Conservation (phyloP, 257 asterid species). For the Solanum habrochaites region DNA sequence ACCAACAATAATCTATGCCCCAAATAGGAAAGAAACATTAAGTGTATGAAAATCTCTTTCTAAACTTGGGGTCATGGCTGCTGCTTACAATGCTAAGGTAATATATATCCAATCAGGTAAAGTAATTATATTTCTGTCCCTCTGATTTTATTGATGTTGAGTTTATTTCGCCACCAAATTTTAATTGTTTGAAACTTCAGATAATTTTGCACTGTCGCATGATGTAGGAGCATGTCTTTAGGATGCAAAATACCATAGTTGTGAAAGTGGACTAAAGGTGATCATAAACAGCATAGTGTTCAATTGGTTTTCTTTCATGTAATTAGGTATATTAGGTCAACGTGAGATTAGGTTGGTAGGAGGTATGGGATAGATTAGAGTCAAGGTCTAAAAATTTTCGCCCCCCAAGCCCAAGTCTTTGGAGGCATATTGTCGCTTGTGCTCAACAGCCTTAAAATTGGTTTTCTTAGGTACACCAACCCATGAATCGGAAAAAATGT, state of each 20-base stretch:
- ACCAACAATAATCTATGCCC: conserved; percentile 59
- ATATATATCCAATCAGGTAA: background rate
- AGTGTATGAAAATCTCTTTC: conserved; percentile 48
- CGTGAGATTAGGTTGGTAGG: background rate
- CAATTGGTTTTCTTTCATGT: background rate
- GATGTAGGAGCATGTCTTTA: background rate
- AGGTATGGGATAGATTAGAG: background rate
- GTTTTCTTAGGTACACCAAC: background rate
- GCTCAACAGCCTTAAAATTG: background rate
- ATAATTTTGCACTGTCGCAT: background rate
- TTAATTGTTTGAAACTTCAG: background rate
- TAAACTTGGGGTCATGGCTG: conserved; percentile 50
- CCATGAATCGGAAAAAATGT: background rate
- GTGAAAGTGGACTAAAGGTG: background rate
- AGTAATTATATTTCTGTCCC: background rate
- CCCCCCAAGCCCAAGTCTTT: background rate
- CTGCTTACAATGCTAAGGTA: conserved; percentile 81
- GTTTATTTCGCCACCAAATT: background rate
- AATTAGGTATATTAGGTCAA: background rate
- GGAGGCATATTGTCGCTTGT: background rate
- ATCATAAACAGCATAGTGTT: background rate
- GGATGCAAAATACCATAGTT: background rate
- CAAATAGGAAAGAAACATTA: conserved; percentile 64
- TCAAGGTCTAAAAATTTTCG: background rate
- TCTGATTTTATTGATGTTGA: background rate